phyloP scores from a whole-genome alignment of 1,284 basidiomycete species.

The Exobasidium cylindrosporum region DNA sequence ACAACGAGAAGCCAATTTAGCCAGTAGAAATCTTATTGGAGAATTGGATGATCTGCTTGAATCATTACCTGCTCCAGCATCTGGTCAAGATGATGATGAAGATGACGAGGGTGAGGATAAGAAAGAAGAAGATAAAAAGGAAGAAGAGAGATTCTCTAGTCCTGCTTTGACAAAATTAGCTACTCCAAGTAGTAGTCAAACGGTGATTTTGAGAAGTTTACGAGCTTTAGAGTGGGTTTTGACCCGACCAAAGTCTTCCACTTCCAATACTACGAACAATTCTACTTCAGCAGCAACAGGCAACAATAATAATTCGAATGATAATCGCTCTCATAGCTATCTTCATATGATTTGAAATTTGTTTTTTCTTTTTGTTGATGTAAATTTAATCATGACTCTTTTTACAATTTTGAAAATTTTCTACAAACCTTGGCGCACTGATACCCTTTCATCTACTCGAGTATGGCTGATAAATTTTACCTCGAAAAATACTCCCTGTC shows the following conservation, averaged over 20 bases:
- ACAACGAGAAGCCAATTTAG: constrained; percentile 39
- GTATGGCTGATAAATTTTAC: no score
- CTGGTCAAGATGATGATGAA: constrained; percentile 14
- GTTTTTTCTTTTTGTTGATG: no score
- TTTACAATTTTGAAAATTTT: no score
- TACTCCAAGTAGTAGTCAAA: constrained; percentile 48
- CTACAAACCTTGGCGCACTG: no score
- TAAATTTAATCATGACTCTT: no score
- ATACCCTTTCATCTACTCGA: no score
- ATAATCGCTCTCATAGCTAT: no score
- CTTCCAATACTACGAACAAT: background rate
- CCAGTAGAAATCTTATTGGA: constrained; percentile 30
- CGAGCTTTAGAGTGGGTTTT: constrained; percentile 46
- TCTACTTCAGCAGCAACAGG: no score
- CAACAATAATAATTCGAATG: no score
- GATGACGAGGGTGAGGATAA: constrained; percentile 25
- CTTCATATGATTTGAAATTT: no score
- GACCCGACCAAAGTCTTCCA: constrained; percentile 7
- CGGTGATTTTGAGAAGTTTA: constrained; percentile 48
- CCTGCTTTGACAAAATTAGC: constrained; percentile 47
- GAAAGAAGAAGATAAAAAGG: constrained; percentile 18
- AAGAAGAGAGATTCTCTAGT: constrained; percentile 17
- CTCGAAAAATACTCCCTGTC: no score
- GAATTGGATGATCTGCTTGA: constrained; percentile 44
- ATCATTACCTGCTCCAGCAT: constrained; percentile 34